Percentiles rank a stretch among this genome's conserved stretches.
Evolutionary conservation across 257 asterid genomes (phyloP).

Genomic region (Nicotiana otophora): DNA sequence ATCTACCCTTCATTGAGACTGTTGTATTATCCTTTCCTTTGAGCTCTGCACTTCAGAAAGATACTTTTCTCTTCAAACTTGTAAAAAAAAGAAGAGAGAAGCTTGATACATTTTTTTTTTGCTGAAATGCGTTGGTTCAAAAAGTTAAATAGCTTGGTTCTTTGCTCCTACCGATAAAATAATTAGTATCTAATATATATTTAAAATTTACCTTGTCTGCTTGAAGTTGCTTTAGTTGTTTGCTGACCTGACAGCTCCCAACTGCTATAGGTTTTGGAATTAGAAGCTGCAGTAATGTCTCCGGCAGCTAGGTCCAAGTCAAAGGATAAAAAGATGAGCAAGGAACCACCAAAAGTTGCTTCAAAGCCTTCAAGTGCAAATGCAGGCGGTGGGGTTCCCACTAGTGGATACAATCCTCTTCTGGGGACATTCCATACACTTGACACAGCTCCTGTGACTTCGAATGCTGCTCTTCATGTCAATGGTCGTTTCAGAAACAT

Average conservation of each 20-base stretch:
- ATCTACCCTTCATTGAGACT: too few relatives aligned
- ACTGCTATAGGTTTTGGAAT: constrained; percentile 30
- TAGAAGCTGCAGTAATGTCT: constrained; percentile 53
- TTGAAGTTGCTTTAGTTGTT: constrained; percentile 16
- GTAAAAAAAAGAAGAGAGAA: neutral
- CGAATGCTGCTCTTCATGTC: constrained; percentile 41
- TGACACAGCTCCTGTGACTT: constrained; percentile 55
- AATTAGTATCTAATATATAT: neutral
- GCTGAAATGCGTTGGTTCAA: neutral
- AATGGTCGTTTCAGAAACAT: constrained; percentile 81
- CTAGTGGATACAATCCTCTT: constrained; percentile 84
- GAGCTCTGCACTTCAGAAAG: neutral
- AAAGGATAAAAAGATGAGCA: constrained; percentile 69
- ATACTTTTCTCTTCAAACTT: neutral
- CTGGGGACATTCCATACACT: constrained; percentile 63
- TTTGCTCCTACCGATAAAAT: neutral
- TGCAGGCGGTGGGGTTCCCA: constrained; percentile 43
- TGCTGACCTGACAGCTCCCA: constrained; percentile 16
- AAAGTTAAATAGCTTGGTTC: neutral
- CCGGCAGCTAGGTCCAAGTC: constrained; percentile 65
- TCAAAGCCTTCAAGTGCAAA: constrained; percentile 52
- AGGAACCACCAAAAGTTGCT: constrained; percentile 61
- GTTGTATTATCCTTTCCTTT: neutral
- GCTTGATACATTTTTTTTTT: neutral
- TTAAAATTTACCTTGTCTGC: neutral